Evolutionary conservation across 805 yeast genomes (phyloP), one percentile per base, ranked within the genome.

Genomic region (Candida koratica): DNA sequence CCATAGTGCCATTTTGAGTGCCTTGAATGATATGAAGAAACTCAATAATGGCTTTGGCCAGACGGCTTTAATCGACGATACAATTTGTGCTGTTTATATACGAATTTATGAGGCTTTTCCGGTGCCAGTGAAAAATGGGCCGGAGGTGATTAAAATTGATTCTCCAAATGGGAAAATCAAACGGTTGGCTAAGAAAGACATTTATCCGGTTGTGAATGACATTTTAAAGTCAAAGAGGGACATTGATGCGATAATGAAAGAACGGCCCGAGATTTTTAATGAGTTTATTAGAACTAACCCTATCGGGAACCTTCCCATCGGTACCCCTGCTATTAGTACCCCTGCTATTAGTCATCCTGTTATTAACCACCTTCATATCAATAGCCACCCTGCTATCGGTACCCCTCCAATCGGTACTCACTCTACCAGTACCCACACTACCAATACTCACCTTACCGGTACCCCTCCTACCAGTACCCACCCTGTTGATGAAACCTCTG

Each of bases 31-130:
- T 33, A 67, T 84, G 48, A 69, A 85, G 43, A 73, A 81, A 41
- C 69, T 82, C 59, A 85, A 87, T 42, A 84, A 81, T 52, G 94
- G 94, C 0, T 81, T 80, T 54, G 90, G 88, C 0, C 78, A 93
- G 3, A 83, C 93, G 0, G 77, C 86, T 0, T 56, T 73, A 24
- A 73, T 84, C 37, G 95, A 85, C 55, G 93, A 85, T 43, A 73
- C 85, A 0, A 75, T 75, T 42, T 78, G 79, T 23, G 71, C 81
- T 6, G 52, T 82, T 0, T 86, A 69, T 48, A 56, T 85, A 49
- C 65, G 63, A 36, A 51, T 82, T 6, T 81, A 64, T 43, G 47
- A 15, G 36, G 41, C 24, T 49, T 44, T 29, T 6, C 36, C 32
- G 10, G 19, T 23, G 6, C 23, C 14, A 16, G 18, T 16, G 8